Percentiles rank a stretch among this genome's conserved stretches.
phyloP scores from a whole-genome alignment of 129 eudicot species.

The Centrapalus pauciflorus region DNA sequence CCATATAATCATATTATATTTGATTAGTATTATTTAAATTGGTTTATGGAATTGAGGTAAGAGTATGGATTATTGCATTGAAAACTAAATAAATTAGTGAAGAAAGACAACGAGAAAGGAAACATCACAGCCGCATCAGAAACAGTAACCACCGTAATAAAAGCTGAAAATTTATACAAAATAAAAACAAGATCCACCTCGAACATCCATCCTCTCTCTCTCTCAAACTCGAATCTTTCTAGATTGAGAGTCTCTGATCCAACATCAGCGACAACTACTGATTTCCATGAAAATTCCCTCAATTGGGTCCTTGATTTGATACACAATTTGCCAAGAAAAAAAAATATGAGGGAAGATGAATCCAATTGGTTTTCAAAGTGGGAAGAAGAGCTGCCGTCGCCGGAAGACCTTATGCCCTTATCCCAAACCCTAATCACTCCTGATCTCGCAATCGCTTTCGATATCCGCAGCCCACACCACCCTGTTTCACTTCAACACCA shows the following conservation, averaged over 20 bases:
- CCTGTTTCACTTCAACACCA: conserved; percentile 21
- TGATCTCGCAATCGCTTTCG: conserved; percentile 74
- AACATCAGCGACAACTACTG: neutral
- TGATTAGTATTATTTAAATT: neutral
- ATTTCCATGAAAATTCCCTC: conserved; percentile 14
- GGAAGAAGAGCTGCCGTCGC: conserved; percentile 75
- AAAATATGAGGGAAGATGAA: conserved; percentile 70
- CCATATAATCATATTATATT: no score
- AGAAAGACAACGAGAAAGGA: neutral
- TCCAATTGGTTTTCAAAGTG: conserved; percentile 89
- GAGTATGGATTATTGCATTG: neutral
- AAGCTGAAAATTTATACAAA: conserved; percentile 38
- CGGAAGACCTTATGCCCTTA: conserved; percentile 68
- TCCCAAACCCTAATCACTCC: conserved; percentile 80
- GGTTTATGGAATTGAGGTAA: neutral
- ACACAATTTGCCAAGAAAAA: neutral
- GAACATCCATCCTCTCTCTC: conserved; percentile 52
- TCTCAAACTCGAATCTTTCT: conserved; percentile 31
- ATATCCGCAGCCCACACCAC: conserved; percentile 37
- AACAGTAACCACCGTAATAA: conserved; percentile 38
- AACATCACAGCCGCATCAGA: conserved; percentile 27
- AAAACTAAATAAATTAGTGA: neutral
- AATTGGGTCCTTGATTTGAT: neutral
- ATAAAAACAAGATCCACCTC: conserved; percentile 93
- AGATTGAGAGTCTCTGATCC: conserved; percentile 23